These are phyloP conservation scores for Starmerella stigmatis DNA, from an alignment of 805 yeast genomes.

Conservation along the genomic window DNA sequence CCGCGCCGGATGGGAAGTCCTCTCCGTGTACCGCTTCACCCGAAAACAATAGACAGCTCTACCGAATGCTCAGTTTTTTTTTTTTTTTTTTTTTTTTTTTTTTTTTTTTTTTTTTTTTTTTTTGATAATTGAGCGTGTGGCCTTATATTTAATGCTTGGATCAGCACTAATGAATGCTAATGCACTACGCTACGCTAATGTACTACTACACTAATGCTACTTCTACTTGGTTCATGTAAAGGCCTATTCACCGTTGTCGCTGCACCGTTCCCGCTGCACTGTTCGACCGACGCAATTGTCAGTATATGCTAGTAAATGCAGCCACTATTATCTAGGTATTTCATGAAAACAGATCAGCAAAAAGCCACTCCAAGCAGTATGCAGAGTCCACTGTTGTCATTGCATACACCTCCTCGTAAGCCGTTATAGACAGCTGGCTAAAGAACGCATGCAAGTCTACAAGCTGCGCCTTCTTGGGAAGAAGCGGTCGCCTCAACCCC, in stretches of 20 bases:
- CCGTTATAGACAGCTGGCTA: conserved; percentile 50
- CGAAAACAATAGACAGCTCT: background rate
- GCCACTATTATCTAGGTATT: background rate
- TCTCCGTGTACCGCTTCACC: conserved; percentile 58
- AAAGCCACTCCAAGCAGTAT: conserved; percentile 46
- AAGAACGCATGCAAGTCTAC: conserved; percentile 50
- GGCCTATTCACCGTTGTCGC: no score
- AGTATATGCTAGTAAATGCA: background rate
- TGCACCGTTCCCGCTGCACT: no score
- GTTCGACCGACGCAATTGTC: no score
- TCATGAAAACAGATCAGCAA: conserved; percentile 41
- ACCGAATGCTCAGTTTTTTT: no score
- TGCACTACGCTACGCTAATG: no score
- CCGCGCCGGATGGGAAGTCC: conserved; percentile 93
- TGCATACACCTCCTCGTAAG: conserved; percentile 56
- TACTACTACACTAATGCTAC: no score
- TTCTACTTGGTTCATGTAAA: no score
- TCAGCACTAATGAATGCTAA: no score
- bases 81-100: no score
- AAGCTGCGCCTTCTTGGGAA: conserved; percentile 18
- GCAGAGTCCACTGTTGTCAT: conserved; percentile 36
- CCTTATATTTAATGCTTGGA: no score
- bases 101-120: no score
- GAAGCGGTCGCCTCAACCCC: conserved; percentile 23
- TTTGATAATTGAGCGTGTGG: no score